Base-by-base conservation (phyloP, 352 stramenopile genomes). In the Globisporangium alternatum region DNA sequence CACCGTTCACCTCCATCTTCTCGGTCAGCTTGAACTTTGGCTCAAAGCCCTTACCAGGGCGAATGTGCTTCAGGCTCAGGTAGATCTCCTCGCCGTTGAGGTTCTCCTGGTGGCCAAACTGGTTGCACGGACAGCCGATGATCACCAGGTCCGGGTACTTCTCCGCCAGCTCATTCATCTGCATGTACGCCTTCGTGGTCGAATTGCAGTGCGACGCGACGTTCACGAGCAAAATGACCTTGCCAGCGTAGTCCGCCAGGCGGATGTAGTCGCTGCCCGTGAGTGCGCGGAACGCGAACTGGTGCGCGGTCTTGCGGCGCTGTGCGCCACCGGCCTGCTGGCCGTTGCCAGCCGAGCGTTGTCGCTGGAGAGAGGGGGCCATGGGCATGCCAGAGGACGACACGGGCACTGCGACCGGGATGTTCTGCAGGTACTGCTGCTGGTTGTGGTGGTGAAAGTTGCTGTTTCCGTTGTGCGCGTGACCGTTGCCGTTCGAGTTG, bases 21-120 rank as follows among this genome's bases (percentile, higher is more conserved):
- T 93, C 84, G 7, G 84, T 91, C 39, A 93, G 76, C 44, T 70
- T 60, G 69, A 93, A 93, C n/a, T 69, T 74, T 5, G 82, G 81
- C 65, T 78, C 76, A 55, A 89, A 91, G 57, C 82, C 82, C 64
- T 81, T 86, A 15, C 84, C 84, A 6, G 84, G 84, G 19, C 84
- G 84, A 45, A 93, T 87, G 77, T 93, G 71, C 67, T 77, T 69
- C 31, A 93, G 65, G 56, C 81, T 91, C 59, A 86, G 69, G 63
- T 88, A 82, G 64, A 93, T 93, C 64, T 93, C 83, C 9, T 90
- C 81, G 44, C 81, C 76, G 60, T 89, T 85, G 51, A 93, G 74
- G 58, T 93, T 93, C 70, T 93, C 83, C 68, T 93, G 83, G 65
- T 93, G 83, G 12, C 83, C 81, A 56, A 93, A 93, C 70, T 90